Conservation (phyloP, 352 stramenopile species). For the Phytophthora sp. region DNA sequence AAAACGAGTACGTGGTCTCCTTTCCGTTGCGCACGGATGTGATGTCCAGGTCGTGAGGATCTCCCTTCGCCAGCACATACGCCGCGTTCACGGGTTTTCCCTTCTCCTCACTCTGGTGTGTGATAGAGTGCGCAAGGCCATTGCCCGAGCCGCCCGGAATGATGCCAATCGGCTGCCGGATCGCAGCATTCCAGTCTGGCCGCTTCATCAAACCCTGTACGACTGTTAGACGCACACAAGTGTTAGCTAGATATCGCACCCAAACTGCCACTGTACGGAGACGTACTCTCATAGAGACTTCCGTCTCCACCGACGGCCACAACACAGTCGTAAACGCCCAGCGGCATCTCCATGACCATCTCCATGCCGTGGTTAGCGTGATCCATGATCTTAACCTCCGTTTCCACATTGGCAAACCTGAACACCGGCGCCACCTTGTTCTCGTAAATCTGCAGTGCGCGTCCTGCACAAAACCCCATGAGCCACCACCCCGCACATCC, state of each 20-base stretch:
- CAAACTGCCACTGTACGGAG: too few relatives aligned
- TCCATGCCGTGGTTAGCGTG: slow-evolving; percentile 57
- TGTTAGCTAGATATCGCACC: too few relatives aligned
- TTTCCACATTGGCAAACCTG: slow-evolving; percentile 55
- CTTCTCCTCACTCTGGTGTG: slow-evolving; percentile 54
- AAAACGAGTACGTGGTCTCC: slow-evolving; percentile 75
- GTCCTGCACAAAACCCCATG: slow-evolving; percentile 22
- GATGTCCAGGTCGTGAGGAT: slow-evolving; percentile 70
- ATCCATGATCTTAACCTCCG: slow-evolving; percentile 53
- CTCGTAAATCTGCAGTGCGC: slow-evolving; percentile 60
- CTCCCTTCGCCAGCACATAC: slow-evolving; percentile 72
- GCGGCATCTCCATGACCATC: slow-evolving; percentile 51
- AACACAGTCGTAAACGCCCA: slow-evolving; percentile 68
- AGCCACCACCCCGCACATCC: background rate
- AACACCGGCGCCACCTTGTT: slow-evolving; percentile 61
- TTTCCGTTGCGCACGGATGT: slow-evolving; percentile 64
- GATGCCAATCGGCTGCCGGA: slow-evolving; percentile 67
- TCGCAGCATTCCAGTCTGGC: slow-evolving; percentile 70
- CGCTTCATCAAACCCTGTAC: slow-evolving; percentile 79
- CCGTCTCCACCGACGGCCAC: slow-evolving; percentile 76
- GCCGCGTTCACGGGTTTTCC: slow-evolving; percentile 58
- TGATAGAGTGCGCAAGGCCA: slow-evolving; percentile 67
- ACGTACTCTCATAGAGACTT: slow-evolving; percentile 68
- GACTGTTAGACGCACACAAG: slow-evolving; percentile 37
- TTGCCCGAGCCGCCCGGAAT: slow-evolving; percentile 72